These are phyloP conservation scores for Nicotiana undulata DNA, from an alignment of 257 asterid genomes.

Conservation along the genomic window DNA sequence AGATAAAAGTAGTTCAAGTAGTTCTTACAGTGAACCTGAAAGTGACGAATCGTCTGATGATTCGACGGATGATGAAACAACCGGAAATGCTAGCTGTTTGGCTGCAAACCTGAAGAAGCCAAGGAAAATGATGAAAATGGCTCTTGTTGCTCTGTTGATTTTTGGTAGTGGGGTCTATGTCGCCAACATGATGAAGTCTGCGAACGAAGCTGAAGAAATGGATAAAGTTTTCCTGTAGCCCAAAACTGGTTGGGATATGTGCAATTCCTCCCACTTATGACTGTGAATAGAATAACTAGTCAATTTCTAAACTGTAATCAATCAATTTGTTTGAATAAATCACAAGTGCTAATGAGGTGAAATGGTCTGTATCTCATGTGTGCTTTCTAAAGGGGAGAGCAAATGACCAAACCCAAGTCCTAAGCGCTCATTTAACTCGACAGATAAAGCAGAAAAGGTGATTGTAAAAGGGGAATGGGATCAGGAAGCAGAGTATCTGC, in stretches of 20 bases:
- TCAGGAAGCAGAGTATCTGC: too few species aligned
- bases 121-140: constrained; percentile 24
- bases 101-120: constrained; percentile 36
- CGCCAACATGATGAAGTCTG: too few species aligned
- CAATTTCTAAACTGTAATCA: too few species aligned
- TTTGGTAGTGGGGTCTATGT: constrained; percentile 22
- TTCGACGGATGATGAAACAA: not conserved
- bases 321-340: not conserved
- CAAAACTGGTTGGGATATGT: too few species aligned
- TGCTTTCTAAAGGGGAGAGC: not conserved
- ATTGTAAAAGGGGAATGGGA: too few species aligned
- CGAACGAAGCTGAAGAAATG: too few species aligned
- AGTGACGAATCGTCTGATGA: not conserved
- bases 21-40: not conserved
- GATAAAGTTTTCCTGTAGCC: too few species aligned
- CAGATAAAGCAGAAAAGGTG: too few species aligned
- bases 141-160: constrained; percentile 25
- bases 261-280: too few species aligned
- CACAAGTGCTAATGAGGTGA: not conserved
- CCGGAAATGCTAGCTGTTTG: constrained; percentile 7
- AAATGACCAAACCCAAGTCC: too few species aligned
- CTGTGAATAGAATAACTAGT: too few species aligned
- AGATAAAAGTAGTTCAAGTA: constrained; percentile 7
- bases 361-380: not conserved
- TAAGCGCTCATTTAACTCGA: too few species aligned